Percentiles rank a stretch among this genome's conserved stretches.
phyloP scores from a whole-genome alignment of 179 eudicot genomes.

The Silene coronaria region DNA sequence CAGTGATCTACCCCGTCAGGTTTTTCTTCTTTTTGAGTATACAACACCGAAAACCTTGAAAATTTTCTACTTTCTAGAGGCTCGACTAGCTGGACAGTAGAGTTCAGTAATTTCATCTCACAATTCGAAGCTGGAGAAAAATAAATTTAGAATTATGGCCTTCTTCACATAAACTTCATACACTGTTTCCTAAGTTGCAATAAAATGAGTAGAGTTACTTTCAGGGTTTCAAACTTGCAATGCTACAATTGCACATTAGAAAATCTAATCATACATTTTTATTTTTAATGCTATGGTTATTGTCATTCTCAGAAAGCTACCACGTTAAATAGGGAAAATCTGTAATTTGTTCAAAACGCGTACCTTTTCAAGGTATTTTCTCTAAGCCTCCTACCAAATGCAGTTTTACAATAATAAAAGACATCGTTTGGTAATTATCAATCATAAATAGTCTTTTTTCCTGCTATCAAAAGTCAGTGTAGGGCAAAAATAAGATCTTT shows the following conservation, averaged over 20 bases:
- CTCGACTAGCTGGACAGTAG: slow-evolving; percentile 69
- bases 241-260: slow-evolving; percentile 4
- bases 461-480: too few relatives aligned
- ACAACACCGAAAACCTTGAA: slow-evolving; percentile 66
- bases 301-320: background rate
- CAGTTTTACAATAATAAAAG: too few relatives aligned
- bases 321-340: background rate
- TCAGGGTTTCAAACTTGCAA: background rate
- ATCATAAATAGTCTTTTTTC: too few relatives aligned
- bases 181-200: background rate
- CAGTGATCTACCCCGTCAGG: slow-evolving; percentile 51
- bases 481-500: slow-evolving; percentile 46
- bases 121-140: slow-evolving; percentile 57
- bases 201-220: background rate
- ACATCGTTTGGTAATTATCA: too few relatives aligned
- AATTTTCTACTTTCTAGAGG: slow-evolving; percentile 73
- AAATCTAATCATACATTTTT: background rate
- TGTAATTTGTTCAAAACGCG: too few relatives aligned
- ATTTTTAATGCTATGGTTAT: background rate
- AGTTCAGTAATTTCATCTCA: slow-evolving; percentile 67
- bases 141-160: background rate
- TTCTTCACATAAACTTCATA: slow-evolving; percentile 5
- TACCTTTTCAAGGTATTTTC: too few relatives aligned
- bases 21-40: slow-evolving; percentile 57
- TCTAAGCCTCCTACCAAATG: too few relatives aligned